phyloP scores from a whole-genome alignment of 768 basidiomycete species.

The Tulasnella sp. region DNA sequence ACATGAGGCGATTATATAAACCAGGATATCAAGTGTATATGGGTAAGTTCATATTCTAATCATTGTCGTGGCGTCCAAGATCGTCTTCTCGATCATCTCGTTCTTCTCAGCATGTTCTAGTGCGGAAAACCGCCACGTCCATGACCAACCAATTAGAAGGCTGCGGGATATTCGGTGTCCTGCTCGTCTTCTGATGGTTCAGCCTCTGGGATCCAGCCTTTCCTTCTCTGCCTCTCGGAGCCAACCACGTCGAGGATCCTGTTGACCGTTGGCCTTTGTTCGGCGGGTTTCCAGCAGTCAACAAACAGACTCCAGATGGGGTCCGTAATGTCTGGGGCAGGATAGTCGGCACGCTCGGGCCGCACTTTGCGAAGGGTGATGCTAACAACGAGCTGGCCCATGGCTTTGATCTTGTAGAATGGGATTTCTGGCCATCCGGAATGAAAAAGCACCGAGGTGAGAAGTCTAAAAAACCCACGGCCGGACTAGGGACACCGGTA shows the following conservation, averaged over 20 bases:
- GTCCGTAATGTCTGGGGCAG: neutral
- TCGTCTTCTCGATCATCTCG: neutral
- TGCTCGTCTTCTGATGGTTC: conserved; percentile 1
- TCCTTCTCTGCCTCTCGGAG: neutral
- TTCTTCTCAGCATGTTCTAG: neutral
- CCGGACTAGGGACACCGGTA: neutral
- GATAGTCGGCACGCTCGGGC: conserved; percentile 24
- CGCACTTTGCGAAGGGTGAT: conserved; percentile 15
- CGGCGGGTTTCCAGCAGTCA: neutral
- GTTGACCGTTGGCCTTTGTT: conserved; percentile 14
- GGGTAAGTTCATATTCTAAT: neutral
- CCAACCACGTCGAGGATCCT: conserved; percentile 15
- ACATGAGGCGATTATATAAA: conserved; percentile 1
- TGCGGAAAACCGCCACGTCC: neutral
- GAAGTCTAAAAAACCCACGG: neutral
- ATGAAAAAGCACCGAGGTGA: neutral
- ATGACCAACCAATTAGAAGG: conserved; percentile 5
- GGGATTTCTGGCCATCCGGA: conserved; percentile 16
- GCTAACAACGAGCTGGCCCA: conserved; percentile 20
- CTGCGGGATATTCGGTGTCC: neutral
- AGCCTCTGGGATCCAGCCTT: neutral
- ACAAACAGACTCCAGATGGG: conserved; percentile 15
- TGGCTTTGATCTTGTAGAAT: conserved; percentile 24
- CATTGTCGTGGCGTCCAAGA: neutral
- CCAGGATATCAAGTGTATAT: neutral